Base-by-base conservation (phyloP, 1,284 basidiomycete genomes). In the Hypsizygus ulmarius region DNA sequence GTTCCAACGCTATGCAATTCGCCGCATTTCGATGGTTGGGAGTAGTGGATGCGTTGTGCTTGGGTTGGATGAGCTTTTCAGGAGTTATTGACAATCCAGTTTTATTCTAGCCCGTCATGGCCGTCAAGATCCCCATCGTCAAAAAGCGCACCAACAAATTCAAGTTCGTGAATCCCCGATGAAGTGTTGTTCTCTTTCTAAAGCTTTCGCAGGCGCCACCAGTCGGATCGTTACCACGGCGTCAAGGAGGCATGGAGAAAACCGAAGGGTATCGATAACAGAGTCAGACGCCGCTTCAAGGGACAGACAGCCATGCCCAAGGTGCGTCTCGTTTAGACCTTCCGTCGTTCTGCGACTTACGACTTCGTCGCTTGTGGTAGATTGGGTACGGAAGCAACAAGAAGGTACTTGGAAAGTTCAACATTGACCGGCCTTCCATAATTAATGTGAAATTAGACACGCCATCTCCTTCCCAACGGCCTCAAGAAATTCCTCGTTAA, bases 181-280 rank as follows among this genome's bases (percentile, higher is more conserved):
- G 39, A 32, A 50, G 55, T 55, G 56, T 45, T 61, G 45, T 52
- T 43, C 54, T 43, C 44, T 21, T 21, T 29, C 47, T 55, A 39
- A 51, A 43, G n/a, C 34, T 35, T 48, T 51, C 60, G 39, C 67
- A 93, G 90, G 79, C 91, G 94, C 72, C 94, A 97, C 75, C 94
- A 97, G 75, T 95, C 92, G 49, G 94, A 97, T 78, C 88, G 95
- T 68, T 97, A 96, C 78, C 82, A 90, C 70, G 77, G 86, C 59
- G 93, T 97, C 61, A 94, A 94, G 81, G 93, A 95, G 79, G 79
- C 90, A 79, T 97, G 94, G 95, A 82, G 94, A 72, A 97, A 96
- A 78, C 93, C 93, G 60, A 96, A 95, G 83, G 89, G 92, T 90
- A 94, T 94, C 64, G 93, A 94, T 70, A 94, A 94, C 83, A 85